Percentiles rank a stretch among this genome's conserved stretches.
Conservation (phyloP, 2,329 filamentous ascomycete genomes). For the Colletotrichum spinosum region DNA sequence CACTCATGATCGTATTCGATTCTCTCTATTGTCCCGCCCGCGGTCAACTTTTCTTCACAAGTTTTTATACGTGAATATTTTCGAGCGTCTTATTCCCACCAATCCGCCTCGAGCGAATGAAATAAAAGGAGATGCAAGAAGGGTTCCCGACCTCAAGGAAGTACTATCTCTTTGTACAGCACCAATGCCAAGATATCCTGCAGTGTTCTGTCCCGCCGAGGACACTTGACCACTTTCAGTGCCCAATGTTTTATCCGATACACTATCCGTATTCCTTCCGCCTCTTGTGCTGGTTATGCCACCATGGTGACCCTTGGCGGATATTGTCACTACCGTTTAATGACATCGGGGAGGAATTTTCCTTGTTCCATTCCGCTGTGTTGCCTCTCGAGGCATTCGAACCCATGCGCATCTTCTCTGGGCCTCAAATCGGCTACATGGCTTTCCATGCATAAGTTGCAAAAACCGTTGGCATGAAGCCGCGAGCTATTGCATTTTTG, state of each 20-base stretch:
- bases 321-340: too few species aligned
- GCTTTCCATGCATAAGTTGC: neutral
- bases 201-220: constrained; percentile 2
- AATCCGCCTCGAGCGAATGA: neutral
- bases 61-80: constrained; percentile 17
- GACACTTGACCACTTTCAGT: constrained; percentile 7
- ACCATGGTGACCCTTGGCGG: neutral
- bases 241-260: neutral
- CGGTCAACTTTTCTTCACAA: neutral
- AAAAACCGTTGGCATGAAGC: too few species aligned
- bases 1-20: neutral
- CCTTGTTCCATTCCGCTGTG: neutral
- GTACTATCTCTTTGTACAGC: neutral
- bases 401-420: neutral
- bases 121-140: constrained; percentile 2
- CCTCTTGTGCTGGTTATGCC: neutral
- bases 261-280: neutral
- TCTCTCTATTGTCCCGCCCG: neutral
- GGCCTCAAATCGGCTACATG: neutral
- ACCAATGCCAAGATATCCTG: constrained; percentile 26
- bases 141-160: constrained; percentile 5
- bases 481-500: too few species aligned
- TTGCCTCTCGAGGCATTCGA: neutral
- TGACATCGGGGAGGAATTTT: too few species aligned
- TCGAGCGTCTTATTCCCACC: constrained; percentile 6